A percentile compares a stretch with the other conserved stretches of the same genome.
Conservation (phyloP, 2,329 filamentous ascomycete species). For the Zymoseptoria ardabiliae region DNA sequence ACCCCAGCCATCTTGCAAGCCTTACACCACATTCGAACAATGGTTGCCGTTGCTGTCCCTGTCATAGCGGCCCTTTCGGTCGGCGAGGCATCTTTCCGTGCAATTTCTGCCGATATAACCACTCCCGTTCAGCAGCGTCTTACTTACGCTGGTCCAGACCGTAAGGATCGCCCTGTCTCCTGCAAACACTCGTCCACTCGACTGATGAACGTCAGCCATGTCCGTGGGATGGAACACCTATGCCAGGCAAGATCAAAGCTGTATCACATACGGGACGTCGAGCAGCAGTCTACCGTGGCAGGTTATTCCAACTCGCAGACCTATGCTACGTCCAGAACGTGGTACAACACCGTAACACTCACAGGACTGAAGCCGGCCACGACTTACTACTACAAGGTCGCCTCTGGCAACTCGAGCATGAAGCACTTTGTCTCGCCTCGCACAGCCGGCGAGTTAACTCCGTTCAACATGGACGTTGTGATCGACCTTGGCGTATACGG, state of each 20-base stretch:
- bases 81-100: conserved; percentile 31
- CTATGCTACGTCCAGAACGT: conserved; percentile 50
- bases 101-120: conserved; percentile 43
- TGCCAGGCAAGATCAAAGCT: conserved; percentile 37
- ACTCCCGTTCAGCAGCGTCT: conserved; percentile 50
- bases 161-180: conserved; percentile 27
- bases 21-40: neutral
- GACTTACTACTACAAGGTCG: conserved; percentile 55
- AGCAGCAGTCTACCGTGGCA: conserved; percentile 31
- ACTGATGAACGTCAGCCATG: conserved; percentile 35
- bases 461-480: conserved; percentile 45
- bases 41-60: neutral
- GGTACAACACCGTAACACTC: conserved; percentile 44
- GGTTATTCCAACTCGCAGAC: conserved; percentile 41
- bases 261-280: conserved; percentile 47
- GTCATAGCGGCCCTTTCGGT: neutral
- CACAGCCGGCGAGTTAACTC: conserved; percentile 46
- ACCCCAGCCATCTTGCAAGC: neutral
- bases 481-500: conserved; percentile 52
- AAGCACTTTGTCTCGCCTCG: conserved; percentile 50
- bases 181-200: too few relatives aligned
- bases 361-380: conserved; percentile 44
- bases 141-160: conserved; percentile 43
- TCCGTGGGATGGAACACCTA: conserved; percentile 54
- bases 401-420: conserved; percentile 48